These are phyloP conservation scores for Phytophthora pseudosyringae DNA, from an alignment of 352 stramenopile species.

Conservation along the genomic window DNA sequence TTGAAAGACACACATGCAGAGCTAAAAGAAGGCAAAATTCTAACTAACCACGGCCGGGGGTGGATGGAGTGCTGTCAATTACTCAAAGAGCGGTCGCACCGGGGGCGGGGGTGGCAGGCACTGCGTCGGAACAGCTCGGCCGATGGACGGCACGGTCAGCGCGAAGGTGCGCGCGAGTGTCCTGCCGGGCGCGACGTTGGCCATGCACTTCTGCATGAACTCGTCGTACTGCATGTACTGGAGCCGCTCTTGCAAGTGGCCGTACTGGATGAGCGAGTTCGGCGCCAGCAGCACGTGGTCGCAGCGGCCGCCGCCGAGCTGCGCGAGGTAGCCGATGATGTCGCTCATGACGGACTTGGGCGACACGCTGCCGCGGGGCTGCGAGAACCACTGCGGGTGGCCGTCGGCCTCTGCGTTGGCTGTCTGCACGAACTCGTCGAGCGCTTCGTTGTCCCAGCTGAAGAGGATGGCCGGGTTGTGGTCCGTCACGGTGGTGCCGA, in stretches of 20 bases:
- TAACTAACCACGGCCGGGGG: conserved; percentile 29
- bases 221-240: conserved; percentile 59
- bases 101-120: conserved; percentile 42
- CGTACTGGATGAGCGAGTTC: conserved; percentile 57
- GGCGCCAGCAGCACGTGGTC: conserved; percentile 46
- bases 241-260: conserved; percentile 47
- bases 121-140: conserved; percentile 40
- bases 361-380: conserved; percentile 42
- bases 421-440: conserved; percentile 47
- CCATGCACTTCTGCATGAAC: conserved; percentile 52
- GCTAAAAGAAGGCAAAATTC: conserved; percentile 29
- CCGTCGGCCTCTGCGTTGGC: conserved; percentile 37
- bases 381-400: conserved; percentile 44
- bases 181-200: conserved; percentile 37
- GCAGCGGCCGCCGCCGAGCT: conserved; percentile 43
- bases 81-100: conserved; percentile 51
- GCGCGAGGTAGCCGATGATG: conserved; percentile 47
- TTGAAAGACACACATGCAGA: conserved; percentile 30
- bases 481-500: conserved; percentile 41
- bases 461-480: conserved; percentile 52
- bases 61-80: conserved; percentile 30
- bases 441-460: conserved; percentile 39
- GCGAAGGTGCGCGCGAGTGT: conserved; percentile 46
- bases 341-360: conserved; percentile 43
- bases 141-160: conserved; percentile 35